Evolutionary conservation across 2,329 filamentous ascomycete species (phyloP), one percentile per base, ranked within the genome.

Genomic region (Pseudogymnoascus sp.): DNA sequence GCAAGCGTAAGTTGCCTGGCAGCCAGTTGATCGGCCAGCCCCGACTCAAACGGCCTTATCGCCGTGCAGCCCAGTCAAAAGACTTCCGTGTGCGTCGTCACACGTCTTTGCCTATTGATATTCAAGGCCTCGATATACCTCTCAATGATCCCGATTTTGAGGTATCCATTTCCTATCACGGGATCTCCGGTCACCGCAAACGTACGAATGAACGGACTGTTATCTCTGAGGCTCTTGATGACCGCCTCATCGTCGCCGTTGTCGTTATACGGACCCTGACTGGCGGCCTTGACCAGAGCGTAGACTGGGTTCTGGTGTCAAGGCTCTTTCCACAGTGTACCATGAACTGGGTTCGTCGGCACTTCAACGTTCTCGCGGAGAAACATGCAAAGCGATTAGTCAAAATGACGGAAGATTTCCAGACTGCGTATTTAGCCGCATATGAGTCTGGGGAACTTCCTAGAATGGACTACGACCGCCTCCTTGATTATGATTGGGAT

Each of bases 401-500:
- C 3, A 78, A 79, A 38, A 68, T 88, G 45, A 83, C 82, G 4
- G 74, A 77, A 5, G 80, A 82, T 55, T 89, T 92, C 63, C 84
- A 88, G 65, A 75, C 81, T 13, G 77, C 76, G 6, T 89, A 89
- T 65, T 73, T 90, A 5, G 72, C 77, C 52, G 87, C 87, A 0
- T 90, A 90, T 64, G 80, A 84, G 64, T 76, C 75, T 1, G 79
- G 79, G 7, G 78, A 85, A 62, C 65, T 92, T 1, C 79, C 83
- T 1, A 70, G 76, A 1, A 75, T 92, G 18, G 76, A 90, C 68
- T 88, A 82, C 64, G 77, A 88, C 57, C 73, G 86, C 48, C 76
- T 84, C 0, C 70, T 79, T 37, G 77, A 79, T 1, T 90, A 89
- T 61, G 85, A 92, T 67, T 91, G 89, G 87, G 72, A 75, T 8